Conservation (phyloP, 345 rosid genomes). For the Eucalyptus urophylla region DNA sequence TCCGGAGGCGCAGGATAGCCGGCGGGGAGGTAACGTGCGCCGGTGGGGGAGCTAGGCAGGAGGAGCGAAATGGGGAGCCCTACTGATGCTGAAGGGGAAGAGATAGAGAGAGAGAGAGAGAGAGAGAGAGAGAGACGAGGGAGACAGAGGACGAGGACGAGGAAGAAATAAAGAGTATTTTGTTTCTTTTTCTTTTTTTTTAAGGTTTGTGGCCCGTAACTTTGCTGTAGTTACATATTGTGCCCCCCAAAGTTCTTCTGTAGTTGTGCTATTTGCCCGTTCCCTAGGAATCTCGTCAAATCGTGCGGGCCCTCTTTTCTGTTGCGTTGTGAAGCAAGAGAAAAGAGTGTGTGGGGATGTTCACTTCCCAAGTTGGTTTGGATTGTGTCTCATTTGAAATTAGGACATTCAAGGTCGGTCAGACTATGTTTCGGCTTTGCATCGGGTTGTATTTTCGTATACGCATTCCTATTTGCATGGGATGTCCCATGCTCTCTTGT, state of each 20-base stretch:
- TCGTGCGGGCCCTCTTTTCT: rapidly evolving
- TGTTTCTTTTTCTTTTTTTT: background rate
- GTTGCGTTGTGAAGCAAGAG: background rate
- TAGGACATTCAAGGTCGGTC: background rate
- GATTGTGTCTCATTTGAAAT: background rate
- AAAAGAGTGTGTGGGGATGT: background rate
- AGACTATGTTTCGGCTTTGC: background rate
- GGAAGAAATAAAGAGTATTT: background rate
- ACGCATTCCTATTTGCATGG: background rate
- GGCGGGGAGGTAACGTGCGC: background rate
- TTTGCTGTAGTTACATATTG: background rate
- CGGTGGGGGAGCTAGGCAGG: background rate
- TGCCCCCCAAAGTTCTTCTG: background rate
- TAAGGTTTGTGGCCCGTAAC: background rate
- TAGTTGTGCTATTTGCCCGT: background rate
- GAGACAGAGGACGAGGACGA: background rate
- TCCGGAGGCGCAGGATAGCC: background rate
- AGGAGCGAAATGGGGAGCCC: background rate
- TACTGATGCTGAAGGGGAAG: background rate
- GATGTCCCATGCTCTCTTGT: background rate
- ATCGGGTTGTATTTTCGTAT: background rate
- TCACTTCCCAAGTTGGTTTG: background rate
- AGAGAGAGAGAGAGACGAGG: background rate
- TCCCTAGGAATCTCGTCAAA: background rate
- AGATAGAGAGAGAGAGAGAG: background rate